phyloP scores from a whole-genome alignment of 2,329 filamentous ascomycete genomes.

The Coleophoma cylindrospora region DNA sequence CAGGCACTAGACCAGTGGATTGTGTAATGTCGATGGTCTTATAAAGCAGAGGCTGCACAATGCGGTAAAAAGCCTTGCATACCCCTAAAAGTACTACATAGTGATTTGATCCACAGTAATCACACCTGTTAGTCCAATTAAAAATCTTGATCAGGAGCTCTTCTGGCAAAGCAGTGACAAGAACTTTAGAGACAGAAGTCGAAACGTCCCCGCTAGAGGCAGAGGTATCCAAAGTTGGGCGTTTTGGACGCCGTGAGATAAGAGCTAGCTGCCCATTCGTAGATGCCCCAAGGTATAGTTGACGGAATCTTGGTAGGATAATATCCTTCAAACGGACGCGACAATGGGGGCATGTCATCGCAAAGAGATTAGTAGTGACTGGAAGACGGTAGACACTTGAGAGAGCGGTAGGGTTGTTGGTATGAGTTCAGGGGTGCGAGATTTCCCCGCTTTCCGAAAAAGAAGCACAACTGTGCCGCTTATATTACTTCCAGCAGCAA shows the following conservation, averaged over 20 bases:
- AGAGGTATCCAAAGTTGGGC: not conserved
- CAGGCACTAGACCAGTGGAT: not conserved
- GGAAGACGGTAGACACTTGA: not conserved
- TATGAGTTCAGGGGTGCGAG: too few relatives aligned
- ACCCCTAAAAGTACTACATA: not conserved
- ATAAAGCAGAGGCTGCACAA: constrained; percentile 1
- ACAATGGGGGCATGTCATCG: not conserved
- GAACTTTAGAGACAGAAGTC: not conserved
- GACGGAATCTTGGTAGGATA: not conserved
- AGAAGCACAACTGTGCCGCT: too few relatives aligned
- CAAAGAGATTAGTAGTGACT: not conserved
- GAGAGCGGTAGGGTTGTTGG: not conserved
- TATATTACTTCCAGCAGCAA: too few relatives aligned
- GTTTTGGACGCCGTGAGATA: not conserved
- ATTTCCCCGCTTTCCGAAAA: too few relatives aligned
- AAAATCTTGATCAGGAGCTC: constrained; percentile 1
- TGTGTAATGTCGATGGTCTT: not conserved
- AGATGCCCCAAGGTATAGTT: not conserved
- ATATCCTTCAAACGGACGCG: not conserved
- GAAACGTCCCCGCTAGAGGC: not conserved
- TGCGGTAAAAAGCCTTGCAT: not conserved
- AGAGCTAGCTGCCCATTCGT: not conserved
- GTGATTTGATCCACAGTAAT: not conserved
- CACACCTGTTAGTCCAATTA: not conserved
- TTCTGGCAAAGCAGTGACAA: not conserved